A percentile compares a stretch with the other conserved stretches of the same genome.
Evolutionary conservation across 1,139 yeast genomes (phyloP).

Genomic region (Nakaseomyces uthaithaninus): DNA sequence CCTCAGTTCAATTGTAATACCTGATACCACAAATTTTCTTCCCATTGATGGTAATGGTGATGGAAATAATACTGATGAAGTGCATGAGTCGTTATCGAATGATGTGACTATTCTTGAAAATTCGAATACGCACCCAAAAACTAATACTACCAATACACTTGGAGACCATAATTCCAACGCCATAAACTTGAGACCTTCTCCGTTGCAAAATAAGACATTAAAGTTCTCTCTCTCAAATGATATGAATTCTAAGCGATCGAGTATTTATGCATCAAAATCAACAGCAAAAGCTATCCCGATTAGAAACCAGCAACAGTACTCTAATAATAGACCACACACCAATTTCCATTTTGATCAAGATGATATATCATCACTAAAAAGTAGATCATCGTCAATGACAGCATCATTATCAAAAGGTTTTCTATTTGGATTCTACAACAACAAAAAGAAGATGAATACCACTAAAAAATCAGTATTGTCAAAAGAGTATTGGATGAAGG

Average conservation of each 20-base stretch:
- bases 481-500: slow-evolving; percentile 85
- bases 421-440: slow-evolving; percentile 41
- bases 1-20: slow-evolving; percentile 1
- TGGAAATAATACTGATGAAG: background rate
- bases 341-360: slow-evolving; percentile 5
- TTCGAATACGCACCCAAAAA: background rate
- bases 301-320: slow-evolving; percentile 12
- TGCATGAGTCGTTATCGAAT: no score
- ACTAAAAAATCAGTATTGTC: slow-evolving; percentile 38
- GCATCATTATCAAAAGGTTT: slow-evolving; percentile 37
- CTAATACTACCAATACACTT: background rate
- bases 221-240: slow-evolving; percentile 23
- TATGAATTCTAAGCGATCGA: slow-evolving; percentile 26
- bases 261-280: slow-evolving; percentile 31
- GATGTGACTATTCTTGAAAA: background rate
- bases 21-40: slow-evolving; percentile 4
- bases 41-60: slow-evolving; percentile 4
- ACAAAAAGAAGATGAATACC: slow-evolving; percentile 32
- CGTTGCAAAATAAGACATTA: slow-evolving; percentile 10
- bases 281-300: slow-evolving; percentile 31
- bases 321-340: background rate
- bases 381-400: slow-evolving; percentile 35
- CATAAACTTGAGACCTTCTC: slow-evolving; percentile 3
- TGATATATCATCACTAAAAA: slow-evolving; percentile 19
- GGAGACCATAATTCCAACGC: background rate